Evolutionary conservation across 345 rosid species (phyloP), one percentile per base, ranked within the genome.

Genomic region (Salix viminalis): DNA sequence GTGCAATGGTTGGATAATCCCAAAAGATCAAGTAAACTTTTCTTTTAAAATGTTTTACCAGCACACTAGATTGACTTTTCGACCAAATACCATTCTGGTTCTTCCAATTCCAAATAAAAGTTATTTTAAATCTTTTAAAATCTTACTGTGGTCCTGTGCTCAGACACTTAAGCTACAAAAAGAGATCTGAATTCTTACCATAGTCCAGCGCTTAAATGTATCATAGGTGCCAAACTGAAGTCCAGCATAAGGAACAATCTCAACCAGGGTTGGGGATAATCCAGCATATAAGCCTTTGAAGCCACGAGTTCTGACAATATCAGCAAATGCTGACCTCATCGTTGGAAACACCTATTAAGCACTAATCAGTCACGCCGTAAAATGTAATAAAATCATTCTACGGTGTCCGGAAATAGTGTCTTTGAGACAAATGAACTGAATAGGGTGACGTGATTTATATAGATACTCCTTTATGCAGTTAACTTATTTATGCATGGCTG

Each of bases 231-330:
- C 99, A 82, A 96, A 92, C 73, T 96, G 99, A 84, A 96, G 88
- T 74, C 99, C 98, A 76, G 99, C 99, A 79, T 96, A 93, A 64
- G 99, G 99, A 81, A 93, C 81, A 79, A 96, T 96, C 83, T 96
- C 94, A 52, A 96, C 91, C 72, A 96, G 89, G 4, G 99, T 96
- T 65, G 98, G 98, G 50, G 98, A 85, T 79, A 96, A 83, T 75
- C 99, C 99, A 77, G 92, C 89, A 85, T 96, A 96, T 80, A 96
- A 77, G 79, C 99, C 99, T 85, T 61, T 86, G 66, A 92, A 75
- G 75, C 99, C 98, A 44, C 99, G 94, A 42, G 88, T 85, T 76
- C 80, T 71, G 54, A 88, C 30, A 65, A 96, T 96, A 80, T 93
- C 97, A 41, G 87, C 72, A 83, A 91, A 79, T 56, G 98, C 97